Conservation (phyloP, 345 rosid genomes). For the Eucalyptus shirleyi region DNA sequence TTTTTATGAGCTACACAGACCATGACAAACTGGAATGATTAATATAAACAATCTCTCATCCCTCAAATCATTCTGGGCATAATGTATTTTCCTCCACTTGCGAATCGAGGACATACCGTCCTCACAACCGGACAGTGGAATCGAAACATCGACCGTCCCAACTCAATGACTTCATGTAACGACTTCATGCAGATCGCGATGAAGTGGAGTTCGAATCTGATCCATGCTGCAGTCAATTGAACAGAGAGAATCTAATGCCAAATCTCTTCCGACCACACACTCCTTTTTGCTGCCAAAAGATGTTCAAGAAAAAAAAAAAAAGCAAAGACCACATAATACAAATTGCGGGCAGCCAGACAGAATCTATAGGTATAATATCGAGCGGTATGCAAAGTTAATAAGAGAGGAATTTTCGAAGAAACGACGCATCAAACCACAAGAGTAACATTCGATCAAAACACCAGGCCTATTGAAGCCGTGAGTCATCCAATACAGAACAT, state of each 20-base stretch:
- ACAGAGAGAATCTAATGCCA: not conserved
- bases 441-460: not conserved
- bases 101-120: not conserved
- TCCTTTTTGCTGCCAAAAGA: not conserved
- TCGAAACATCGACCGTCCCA: not conserved
- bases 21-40: not conserved
- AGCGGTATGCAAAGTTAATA: not conserved
- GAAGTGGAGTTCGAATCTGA: not conserved
- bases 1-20: not conserved
- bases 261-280: not conserved
- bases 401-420: not conserved
- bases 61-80: not conserved
- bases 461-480: not conserved
- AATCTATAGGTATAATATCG: not conserved
- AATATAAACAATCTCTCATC: not conserved
- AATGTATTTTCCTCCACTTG: not conserved
- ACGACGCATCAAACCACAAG: not conserved
- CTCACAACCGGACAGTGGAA: not conserved
- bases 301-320: not conserved
- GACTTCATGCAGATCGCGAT: not conserved
- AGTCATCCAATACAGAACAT: not conserved
- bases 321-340: not conserved
- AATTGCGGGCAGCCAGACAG: not conserved
- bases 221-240: not conserved
- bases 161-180: not conserved